phyloP scores from a whole-genome alignment of 768 basidiomycete species.

The Hygrophorus russula region DNA sequence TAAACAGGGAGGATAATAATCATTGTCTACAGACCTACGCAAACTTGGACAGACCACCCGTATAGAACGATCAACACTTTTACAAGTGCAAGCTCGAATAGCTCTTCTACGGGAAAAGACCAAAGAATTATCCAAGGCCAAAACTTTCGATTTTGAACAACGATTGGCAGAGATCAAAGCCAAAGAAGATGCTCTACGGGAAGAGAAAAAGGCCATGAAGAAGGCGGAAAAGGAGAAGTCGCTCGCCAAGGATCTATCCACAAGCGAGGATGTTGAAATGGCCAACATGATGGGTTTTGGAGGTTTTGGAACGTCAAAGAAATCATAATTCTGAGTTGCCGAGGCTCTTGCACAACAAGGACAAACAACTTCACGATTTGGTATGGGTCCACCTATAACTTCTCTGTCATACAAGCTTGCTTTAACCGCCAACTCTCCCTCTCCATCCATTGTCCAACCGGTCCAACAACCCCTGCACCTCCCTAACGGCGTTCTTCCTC shows the following conservation, averaged over 20 bases:
- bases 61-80: slow-evolving; percentile 79
- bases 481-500: slow-evolving; percentile 78
- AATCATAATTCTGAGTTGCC: slow-evolving; percentile 32
- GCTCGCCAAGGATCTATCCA: slow-evolving; percentile 41
- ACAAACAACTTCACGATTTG: too few relatives aligned
- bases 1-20: slow-evolving; percentile 1
- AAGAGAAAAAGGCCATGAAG: slow-evolving; percentile 69
- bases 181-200: slow-evolving; percentile 55
- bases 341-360: slow-evolving; percentile 12
- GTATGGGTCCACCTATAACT: too few relatives aligned
- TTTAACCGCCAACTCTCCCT: slow-evolving; percentile 7
- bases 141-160: slow-evolving; percentile 90
- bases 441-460: slow-evolving; percentile 65
- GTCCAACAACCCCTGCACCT: slow-evolving; percentile 77
- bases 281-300: slow-evolving; percentile 83
- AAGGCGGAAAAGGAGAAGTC: slow-evolving; percentile 69
- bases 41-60: slow-evolving; percentile 93
- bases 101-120: slow-evolving; percentile 81
- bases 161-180: slow-evolving; percentile 75
- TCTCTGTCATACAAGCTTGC: too few relatives aligned
- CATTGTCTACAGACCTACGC: slow-evolving; percentile 58
- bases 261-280: slow-evolving; percentile 52
- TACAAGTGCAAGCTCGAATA: slow-evolving; percentile 88
- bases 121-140: slow-evolving; percentile 68
- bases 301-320: slow-evolving; percentile 83